These are phyloP conservation scores for Coemansia aciculifera DNA, from an alignment of 192 early-diverging fungal genomes.

Conservation along the genomic window DNA sequence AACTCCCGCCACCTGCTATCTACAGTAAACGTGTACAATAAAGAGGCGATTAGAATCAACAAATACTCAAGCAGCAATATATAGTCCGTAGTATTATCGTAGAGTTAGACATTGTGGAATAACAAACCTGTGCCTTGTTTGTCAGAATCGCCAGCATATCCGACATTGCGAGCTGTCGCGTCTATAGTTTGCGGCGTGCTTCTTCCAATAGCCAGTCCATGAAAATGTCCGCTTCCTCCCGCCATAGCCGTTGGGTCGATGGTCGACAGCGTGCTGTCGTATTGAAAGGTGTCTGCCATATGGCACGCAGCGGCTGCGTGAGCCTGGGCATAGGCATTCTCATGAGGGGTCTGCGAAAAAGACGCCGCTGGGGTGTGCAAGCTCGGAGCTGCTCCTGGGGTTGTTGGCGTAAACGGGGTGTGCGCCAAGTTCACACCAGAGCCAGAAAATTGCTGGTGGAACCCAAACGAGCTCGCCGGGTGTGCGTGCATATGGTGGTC, in stretches of 20 bases:
- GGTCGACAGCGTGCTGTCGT: conserved; percentile 20
- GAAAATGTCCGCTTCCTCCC: neutral
- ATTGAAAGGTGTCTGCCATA: conserved; percentile 21
- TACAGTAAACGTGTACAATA: conserved; percentile 27
- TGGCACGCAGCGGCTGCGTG: conserved; percentile 1
- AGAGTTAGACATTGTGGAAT: neutral
- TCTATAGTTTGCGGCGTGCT: conserved; percentile 19
- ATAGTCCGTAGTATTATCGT: neutral
- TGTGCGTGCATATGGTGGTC: conserved; percentile 19
- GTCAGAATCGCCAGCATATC: conserved; percentile 16
- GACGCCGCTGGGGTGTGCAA: conserved; percentile 6
- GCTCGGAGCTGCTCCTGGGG: neutral
- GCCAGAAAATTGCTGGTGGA: conserved; percentile 30
- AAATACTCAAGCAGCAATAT: neutral
- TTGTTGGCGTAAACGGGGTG: conserved; percentile 23
- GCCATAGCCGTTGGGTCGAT: conserved; percentile 12
- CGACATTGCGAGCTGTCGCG: neutral
- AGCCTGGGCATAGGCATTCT: conserved; percentile 10
- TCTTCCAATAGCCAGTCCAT: neutral
- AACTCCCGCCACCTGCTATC: conserved; percentile 37
- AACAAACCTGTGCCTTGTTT: conserved; percentile 29
- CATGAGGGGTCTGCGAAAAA: conserved; percentile 10
- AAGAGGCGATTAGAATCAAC: neutral
- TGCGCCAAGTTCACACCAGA: conserved; percentile 16
- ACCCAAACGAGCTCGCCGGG: conserved; percentile 15